Conservation (phyloP, 805 yeast genomes). For the Candida qinlingensis region DNA sequence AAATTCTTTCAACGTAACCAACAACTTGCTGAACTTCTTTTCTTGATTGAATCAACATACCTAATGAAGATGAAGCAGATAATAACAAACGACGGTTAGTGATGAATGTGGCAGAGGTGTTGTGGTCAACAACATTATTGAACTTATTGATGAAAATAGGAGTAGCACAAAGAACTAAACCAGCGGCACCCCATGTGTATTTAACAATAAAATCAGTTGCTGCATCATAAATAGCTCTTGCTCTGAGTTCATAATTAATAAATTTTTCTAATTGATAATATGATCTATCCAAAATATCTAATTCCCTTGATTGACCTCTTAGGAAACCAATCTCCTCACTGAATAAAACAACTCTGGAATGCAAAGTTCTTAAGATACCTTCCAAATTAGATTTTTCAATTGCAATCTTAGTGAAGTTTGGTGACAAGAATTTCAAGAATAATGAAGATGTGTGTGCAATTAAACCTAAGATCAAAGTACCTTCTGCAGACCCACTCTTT, state of each 20-base stretch:
- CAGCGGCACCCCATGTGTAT: constrained; percentile 95
- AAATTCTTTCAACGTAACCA: constrained; percentile 75
- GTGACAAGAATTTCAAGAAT: constrained; percentile 69
- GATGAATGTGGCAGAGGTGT: constrained; percentile 75
- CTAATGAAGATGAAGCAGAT: constrained; percentile 84
- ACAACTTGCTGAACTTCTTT: constrained; percentile 76
- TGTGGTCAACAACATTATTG: constrained; percentile 32
- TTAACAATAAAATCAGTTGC: constrained; percentile 86
- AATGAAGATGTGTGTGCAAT: constrained; percentile 78
- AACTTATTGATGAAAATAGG: constrained; percentile 71
- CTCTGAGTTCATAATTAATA: constrained; percentile 67
- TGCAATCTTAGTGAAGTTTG: constrained; percentile 82
- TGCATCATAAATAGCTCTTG: constrained; percentile 73
- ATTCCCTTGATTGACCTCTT: constrained; percentile 75
- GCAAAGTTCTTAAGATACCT: constrained; percentile 78
- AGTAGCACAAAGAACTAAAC: constrained; percentile 78
- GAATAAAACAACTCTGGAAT: constrained; percentile 72
- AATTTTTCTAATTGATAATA: constrained; percentile 80
- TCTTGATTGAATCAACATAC: constrained; percentile 79
- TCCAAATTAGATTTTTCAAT: constrained; percentile 73
- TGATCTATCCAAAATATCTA: constrained; percentile 68
- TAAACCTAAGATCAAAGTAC: constrained; percentile 70
- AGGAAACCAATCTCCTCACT: constrained; percentile 85
- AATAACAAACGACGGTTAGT: constrained; percentile 81
- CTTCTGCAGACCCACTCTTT: constrained; percentile 52